Base-by-base conservation (phyloP, 148 eudicot genomes). In the Talinum fruticosum region DNA sequence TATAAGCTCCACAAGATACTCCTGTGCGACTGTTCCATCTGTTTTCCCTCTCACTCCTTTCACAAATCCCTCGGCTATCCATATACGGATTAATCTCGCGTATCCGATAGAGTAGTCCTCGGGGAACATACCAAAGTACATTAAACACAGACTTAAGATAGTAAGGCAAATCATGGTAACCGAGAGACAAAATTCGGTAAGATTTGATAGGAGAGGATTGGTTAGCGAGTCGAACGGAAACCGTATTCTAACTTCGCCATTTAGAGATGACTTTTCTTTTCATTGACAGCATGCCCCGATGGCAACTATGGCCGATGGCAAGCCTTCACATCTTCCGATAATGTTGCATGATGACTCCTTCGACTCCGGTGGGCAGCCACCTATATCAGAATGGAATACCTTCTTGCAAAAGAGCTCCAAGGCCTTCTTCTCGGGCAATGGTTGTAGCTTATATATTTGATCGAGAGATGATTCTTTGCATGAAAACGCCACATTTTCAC, bases 51-150 rank as follows among this genome's bases (percentile, higher is more conserved):
- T 78, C 33, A 26, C 30, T 29, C 47, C 45, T 44, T 45, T 24
- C 5, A 61, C 76, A 44, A 71, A 78, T 24, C 80, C 69, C 69
- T 78, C 75, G 14, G 75, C 75, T 66, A 73, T 76, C 85, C 85
- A 78, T 66, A 72, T 24, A 19, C 76, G 64, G 26, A 79, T 24
- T 3, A 79, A 49, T n/a, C 62, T 49, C 18, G 18, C 47, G 15
- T 33, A n/a, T 12, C 47, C 45, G 64, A 79, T 79, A 2, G 76
- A 44, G 41, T 32, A 79, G 15, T 79, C 76, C 47, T 79, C 76
- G 30, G 81, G 81, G 26, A 79, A 62, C 62, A 79, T 71, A 16
- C 81, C 69, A 30, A 71, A 62, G 45, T 72, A 78, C 70, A 78
- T 28, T 8, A 78, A 26, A 33, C 76, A 79, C 26, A 41, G 49